A percentile compares a stretch with the other conserved stretches of the same genome.
Conservation (phyloP, 2,329 filamentous ascomycete species). For the Xylariaceae sp. region DNA sequence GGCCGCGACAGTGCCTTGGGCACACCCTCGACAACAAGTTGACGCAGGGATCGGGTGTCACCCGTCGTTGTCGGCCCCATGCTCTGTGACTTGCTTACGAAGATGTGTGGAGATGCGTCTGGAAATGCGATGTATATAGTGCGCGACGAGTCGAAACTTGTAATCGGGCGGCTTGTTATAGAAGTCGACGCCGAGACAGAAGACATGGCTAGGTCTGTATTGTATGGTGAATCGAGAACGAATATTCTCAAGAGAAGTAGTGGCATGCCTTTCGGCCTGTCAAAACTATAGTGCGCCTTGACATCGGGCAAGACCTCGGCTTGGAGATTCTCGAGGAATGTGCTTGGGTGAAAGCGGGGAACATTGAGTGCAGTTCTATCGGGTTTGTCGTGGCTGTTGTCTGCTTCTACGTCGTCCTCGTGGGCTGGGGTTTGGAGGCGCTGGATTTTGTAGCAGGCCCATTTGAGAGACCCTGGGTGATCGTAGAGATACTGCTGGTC, state of each 20-base stretch:
- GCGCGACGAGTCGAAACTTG: slow-evolving; percentile 60
- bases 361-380: slow-evolving; percentile 47
- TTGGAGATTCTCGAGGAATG: slow-evolving; percentile 74
- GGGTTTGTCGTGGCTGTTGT: slow-evolving; percentile 28
- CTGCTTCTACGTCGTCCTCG: slow-evolving; percentile 35
- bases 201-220: slow-evolving; percentile 49
- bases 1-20: slow-evolving; percentile 78
- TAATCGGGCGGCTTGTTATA: slow-evolving; percentile 23
- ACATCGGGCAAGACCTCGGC: slow-evolving; percentile 70
- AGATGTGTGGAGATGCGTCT: slow-evolving; percentile 72
- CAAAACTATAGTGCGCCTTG: slow-evolving; percentile 79
- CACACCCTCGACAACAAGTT: slow-evolving; percentile 71
- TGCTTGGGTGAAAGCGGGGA: slow-evolving; percentile 75
- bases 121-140: slow-evolving; percentile 81
- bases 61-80: slow-evolving; percentile 38
- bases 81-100: slow-evolving; percentile 53
- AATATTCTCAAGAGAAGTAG: slow-evolving; percentile 74
- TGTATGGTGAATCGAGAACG: slow-evolving; percentile 77
- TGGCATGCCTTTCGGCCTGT: slow-evolving; percentile 64
- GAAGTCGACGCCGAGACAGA: slow-evolving; percentile 14
- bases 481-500: slow-evolving; percentile 64
- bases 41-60: slow-evolving; percentile 62
- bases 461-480: slow-evolving; percentile 60
- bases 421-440: slow-evolving; percentile 42
- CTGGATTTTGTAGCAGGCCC: slow-evolving; percentile 59